Conservation (phyloP, 495 filamentous ascomycete genomes). For the Penicillium tannophilum region DNA sequence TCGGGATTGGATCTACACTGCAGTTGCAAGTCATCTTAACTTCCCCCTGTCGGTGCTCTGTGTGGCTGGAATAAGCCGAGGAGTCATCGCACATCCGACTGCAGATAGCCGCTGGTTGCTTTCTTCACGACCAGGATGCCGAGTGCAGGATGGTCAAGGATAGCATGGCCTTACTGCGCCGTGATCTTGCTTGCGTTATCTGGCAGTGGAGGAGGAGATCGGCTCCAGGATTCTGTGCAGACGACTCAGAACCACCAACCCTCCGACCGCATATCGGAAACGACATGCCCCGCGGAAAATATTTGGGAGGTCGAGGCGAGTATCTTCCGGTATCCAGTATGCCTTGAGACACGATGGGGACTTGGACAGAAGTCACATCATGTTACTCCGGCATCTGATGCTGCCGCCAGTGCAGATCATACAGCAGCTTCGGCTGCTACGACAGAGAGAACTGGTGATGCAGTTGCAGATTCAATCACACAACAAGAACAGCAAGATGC, state of each 20-base stretch:
- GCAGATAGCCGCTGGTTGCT: background rate
- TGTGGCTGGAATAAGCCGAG: slow-evolving; percentile 9
- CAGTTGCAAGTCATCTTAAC: background rate
- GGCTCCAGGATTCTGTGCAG: slow-evolving; percentile 9
- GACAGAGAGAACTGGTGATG: background rate
- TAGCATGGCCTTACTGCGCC: slow-evolving; percentile 8
- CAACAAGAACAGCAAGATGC: slow-evolving; percentile 45
- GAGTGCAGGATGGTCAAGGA: slow-evolving; percentile 19
- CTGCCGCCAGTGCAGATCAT: slow-evolving; percentile 10
- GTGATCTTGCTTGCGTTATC: slow-evolving; percentile 15
- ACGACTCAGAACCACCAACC: background rate
- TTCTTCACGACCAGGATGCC: slow-evolving; percentile 18
- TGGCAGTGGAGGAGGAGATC: slow-evolving; percentile 9
- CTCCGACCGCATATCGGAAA: background rate
- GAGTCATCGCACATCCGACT: slow-evolving; percentile 8
- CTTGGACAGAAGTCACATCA: slow-evolving; percentile 2
- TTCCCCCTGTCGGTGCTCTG: background rate
- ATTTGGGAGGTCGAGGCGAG: slow-evolving; percentile 24
- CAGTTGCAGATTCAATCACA: background rate
- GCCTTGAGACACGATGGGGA: slow-evolving; percentile 22
- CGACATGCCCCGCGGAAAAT: slow-evolving; percentile 20
- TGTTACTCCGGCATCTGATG: background rate
- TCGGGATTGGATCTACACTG: slow-evolving; percentile 10
- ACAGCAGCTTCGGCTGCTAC: slow-evolving; percentile 10
- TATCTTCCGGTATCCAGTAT: slow-evolving; percentile 19